These are phyloP conservation scores for Aphanomyces astaci DNA, from an alignment of 352 stramenopile genomes.

Conservation along the genomic window DNA sequence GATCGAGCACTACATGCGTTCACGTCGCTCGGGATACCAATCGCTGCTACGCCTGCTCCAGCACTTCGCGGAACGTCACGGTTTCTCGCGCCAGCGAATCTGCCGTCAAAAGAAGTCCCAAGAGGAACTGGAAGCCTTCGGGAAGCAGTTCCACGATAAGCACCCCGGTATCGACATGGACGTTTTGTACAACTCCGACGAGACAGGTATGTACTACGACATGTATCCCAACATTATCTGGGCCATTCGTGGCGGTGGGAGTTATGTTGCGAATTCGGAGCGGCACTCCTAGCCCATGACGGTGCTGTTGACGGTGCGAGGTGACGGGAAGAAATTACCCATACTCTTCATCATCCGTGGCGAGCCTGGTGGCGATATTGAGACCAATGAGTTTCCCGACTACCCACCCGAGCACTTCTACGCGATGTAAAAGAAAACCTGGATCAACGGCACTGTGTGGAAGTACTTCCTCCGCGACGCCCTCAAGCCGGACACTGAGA, in stretches of 20 bases:
- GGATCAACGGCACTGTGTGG: not conserved
- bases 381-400: not conserved
- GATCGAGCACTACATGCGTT: not conserved
- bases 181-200: not conserved
- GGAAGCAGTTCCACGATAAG: not conserved
- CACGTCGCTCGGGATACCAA: too few relatives aligned
- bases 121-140: not conserved
- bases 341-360: conserved; percentile 26
- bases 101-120: not conserved
- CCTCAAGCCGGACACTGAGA: not conserved
- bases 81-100: not conserved
- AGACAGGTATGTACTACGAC: conserved; percentile 15
- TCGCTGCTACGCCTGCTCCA: conserved; percentile 7
- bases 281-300: conserved; percentile 24
- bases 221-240: conserved; percentile 10
- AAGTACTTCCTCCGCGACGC: not conserved
- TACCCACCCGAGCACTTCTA: not conserved
- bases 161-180: not conserved
- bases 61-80: not conserved
- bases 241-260: conserved; percentile 14
- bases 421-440: not conserved
- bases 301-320: conserved; percentile 22
- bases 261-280: not conserved
- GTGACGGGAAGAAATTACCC: conserved; percentile 24
- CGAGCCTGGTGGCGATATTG: not conserved